Percentiles rank a stretch among this genome's conserved stretches.
Evolutionary conservation across 352 stramenopile species (phyloP).

Genomic region (Thalassiosira livingstoniorum): DNA sequence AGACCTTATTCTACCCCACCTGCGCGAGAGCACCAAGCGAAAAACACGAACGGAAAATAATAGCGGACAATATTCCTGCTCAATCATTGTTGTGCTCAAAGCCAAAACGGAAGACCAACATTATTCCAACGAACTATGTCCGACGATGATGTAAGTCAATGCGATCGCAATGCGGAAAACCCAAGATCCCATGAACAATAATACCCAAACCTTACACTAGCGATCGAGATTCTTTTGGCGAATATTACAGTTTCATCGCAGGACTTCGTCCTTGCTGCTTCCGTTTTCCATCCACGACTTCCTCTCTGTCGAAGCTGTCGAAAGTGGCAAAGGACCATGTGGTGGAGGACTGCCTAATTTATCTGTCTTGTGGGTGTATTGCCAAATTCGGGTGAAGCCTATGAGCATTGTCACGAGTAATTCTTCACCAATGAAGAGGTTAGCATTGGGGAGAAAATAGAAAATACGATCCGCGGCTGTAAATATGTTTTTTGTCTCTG

Average conservation of each 20-base stretch:
- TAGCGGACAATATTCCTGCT: too few relatives aligned
- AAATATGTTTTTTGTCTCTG: not conserved
- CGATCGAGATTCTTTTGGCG: not conserved
- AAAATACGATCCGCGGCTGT: not conserved
- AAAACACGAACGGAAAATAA: too few relatives aligned
- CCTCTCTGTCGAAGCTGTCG: not conserved
- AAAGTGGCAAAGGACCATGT: not conserved
- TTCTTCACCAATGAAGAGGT: not conserved
- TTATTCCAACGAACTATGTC: slow-evolving; percentile 57
- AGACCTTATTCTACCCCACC: too few relatives aligned
- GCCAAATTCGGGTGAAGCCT: too few relatives aligned
- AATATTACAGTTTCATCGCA: not conserved
- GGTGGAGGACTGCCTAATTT: not conserved
- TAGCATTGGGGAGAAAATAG: not conserved
- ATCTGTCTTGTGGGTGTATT: too few relatives aligned
- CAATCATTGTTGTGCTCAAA: too few relatives aligned
- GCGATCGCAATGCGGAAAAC: slow-evolving; percentile 5
- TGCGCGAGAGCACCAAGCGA: too few relatives aligned
- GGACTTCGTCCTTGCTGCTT: not conserved
- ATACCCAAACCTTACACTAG: not conserved
- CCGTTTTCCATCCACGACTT: slow-evolving; percentile 1
- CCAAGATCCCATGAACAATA: not conserved
- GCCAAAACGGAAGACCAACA: too few relatives aligned
- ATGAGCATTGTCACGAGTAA: too few relatives aligned
- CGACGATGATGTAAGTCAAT: slow-evolving; percentile 65